Evolutionary conservation across 2,329 filamentous ascomycete species (phyloP).

Genomic region (Plectosphaerella sp.): DNA sequence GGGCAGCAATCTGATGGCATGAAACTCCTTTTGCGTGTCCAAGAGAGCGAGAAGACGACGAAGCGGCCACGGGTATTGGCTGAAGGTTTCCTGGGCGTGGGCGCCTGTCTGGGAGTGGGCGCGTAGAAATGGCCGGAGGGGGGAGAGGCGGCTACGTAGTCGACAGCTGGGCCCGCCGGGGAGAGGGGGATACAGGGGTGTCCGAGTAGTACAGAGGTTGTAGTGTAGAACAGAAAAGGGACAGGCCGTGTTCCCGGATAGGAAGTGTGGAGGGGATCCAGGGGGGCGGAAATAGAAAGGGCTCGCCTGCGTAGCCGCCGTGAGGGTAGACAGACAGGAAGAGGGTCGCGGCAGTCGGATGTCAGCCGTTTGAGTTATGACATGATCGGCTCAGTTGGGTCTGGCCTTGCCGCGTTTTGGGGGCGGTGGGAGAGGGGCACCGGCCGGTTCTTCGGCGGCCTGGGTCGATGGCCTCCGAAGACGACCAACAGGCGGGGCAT

Average conservation of each 20-base stretch:
- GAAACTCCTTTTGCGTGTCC: conserved; percentile 51
- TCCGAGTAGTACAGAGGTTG: background rate
- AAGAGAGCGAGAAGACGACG: conserved; percentile 32
- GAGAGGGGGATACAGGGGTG: background rate
- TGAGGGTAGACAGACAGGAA: too few species aligned
- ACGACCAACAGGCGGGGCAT: too few species aligned
- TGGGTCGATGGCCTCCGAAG: too few species aligned
- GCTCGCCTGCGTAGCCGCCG: conserved; percentile 28
- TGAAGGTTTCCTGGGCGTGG: conserved; percentile 30
- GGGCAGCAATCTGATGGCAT: conserved; percentile 27
- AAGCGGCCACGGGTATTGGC: conserved; percentile 47
- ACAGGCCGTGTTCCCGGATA: background rate
- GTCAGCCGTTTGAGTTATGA: background rate
- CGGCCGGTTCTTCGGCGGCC: background rate
- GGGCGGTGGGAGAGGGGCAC: background rate
- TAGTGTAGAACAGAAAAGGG: background rate
- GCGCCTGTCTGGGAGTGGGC: conserved; percentile 45
- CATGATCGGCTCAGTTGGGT: background rate
- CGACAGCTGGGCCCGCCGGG: conserved; percentile 9
- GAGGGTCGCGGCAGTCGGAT: background rate
- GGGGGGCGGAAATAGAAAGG: conserved; percentile 24
- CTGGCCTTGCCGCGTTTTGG: background rate
- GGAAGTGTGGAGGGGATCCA: conserved; percentile 8
- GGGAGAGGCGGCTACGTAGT: conserved; percentile 13
- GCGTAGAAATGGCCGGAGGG: conserved; percentile 31